phyloP scores from a whole-genome alignment of 805 yeast genomes.

The Lipomyces anomalus region DNA sequence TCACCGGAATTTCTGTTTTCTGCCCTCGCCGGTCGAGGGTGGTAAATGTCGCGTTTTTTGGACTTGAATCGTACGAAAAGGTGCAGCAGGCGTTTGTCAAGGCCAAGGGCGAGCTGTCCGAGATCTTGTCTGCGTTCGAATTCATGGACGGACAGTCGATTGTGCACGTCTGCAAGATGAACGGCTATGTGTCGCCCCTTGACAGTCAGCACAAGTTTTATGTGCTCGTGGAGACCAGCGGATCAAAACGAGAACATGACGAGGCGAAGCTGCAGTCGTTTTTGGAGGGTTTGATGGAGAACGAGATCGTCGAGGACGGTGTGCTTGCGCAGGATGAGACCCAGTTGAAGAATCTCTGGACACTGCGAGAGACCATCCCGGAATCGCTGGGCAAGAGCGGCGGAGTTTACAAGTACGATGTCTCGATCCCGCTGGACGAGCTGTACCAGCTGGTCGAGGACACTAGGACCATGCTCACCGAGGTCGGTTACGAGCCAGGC shows the following conservation, averaged over 20 bases:
- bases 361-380: conserved; percentile 92
- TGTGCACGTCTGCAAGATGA: conserved; percentile 53
- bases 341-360: conserved; percentile 78
- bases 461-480: conserved; percentile 54
- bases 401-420: conserved; percentile 96
- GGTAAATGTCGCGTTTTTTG: conserved; percentile 82
- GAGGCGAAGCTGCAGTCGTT: conserved; percentile 82
- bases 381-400: conserved; percentile 83
- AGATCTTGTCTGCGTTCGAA: conserved; percentile 87
- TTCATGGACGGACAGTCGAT: conserved; percentile 80
- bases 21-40: conserved; percentile 87
- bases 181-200: conserved; percentile 62
- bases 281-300: conserved; percentile 78
- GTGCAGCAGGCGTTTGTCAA: conserved; percentile 75
- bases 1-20: conserved; percentile 83
- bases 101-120: conserved; percentile 74
- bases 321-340: conserved; percentile 93
- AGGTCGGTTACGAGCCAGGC: conserved; percentile 54
- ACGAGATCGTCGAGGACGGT: conserved; percentile 83
- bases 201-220: conserved; percentile 82
- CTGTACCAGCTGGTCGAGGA: conserved; percentile 80
- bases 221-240: conserved; percentile 90
- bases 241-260: conserved; percentile 89
- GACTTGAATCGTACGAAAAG: conserved; percentile 71
- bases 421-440: conserved; percentile 77